Evolutionary conservation across 805 yeast species (phyloP), one percentile per base, ranked within the genome.

Genomic region (Candida ovalis): DNA sequence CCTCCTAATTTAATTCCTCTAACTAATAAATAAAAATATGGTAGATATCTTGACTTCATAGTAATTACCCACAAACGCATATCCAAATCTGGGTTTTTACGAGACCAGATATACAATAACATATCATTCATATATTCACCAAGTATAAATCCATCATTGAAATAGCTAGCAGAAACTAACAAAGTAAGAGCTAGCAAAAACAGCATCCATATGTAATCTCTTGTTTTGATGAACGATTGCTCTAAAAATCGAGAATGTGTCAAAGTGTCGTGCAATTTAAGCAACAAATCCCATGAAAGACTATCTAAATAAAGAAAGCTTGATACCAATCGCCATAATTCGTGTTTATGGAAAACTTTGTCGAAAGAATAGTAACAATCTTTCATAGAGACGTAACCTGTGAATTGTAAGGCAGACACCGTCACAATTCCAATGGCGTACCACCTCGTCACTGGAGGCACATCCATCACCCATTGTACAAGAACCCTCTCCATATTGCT

Each of bases 361-460:
- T 72, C 75, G 40, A 56, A 63, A 13, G 69, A 62, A 49, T 69
- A 74, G 27, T 62, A 57, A 21, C 66, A 55, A 51, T 68, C 70
- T 5, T 61, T 49, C 9, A 56, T 48, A 24, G 63, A 64, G 3
- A 74, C 44, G 3, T 64, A 50, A 2, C 72, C 72, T 0, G 68
- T 56, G 40, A 63, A 58, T 21, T 66, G 69, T 19, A 71, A 54
- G 6, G 67, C 46, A 1, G 74, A 64, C 15, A 69, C 54, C 3
- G 60, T 61, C 2, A 67, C 56, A 2, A 73, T 58, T 3, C 68
- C 66, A 1, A 63, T 37, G 1, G 69, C 49, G 63, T 72, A 69
- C 6, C 57, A 47, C 42, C 77, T 56, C 3, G 81, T 77, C 19
- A 76, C 75, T 2, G 76, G 73, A 3, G 81, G 80, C 1, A 73